Base-by-base conservation (phyloP, 805 yeast species). In the Wickerhamiella parazyma region DNA sequence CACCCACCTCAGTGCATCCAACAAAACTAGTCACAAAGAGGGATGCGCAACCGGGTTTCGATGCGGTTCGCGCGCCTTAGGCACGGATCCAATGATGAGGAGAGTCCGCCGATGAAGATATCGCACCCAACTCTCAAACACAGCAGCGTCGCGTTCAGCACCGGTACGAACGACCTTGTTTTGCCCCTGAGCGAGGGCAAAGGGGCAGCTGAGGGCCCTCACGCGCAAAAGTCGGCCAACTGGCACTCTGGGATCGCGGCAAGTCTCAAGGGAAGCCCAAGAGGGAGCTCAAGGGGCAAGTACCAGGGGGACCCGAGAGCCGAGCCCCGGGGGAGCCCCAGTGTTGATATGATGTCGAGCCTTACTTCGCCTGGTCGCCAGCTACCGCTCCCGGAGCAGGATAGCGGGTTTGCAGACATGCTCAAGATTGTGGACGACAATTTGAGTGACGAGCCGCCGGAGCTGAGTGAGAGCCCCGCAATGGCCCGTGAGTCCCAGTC, bases 21-120 rank as follows among this genome's bases (percentile, higher is more conserved):
- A n/a, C 24, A 21, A 21, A 8, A 6, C 24, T 21, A 21, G 24
- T 21, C 8, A 8, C 24, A 21, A 21, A n/a, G n/a, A 7, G 11
- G 11, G 5, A 38, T 38, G 31, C 34, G 41, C 18, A 38, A 19
- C 16, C 12, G 41, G 20, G 41, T 38, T 17, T 38, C 41, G 14
- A 38, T 38, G 41, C 41, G 41, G 28, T 38, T 38, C 26, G 21
- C 35, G 6, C 41, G 41, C 10, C 31, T 38, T 10, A 28, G 22
- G 20, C 35, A 38, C 8, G 40, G 14, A 2, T 20, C 17, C n/a
- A 25, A 19, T 8, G 16, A 28, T 12, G 25, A 18, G 4, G 26
- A 22, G 26, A 26, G 36, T 14, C 41, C 41, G 12, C 16, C 3
- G 22, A 19, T 35, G 7, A 38, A 38, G 31, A 38, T 38, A 12